Percentiles rank a stretch among this genome's conserved stretches.
Evolutionary conservation across 129 eudicot genomes (phyloP).

Genomic region (Lactuca sativa): DNA sequence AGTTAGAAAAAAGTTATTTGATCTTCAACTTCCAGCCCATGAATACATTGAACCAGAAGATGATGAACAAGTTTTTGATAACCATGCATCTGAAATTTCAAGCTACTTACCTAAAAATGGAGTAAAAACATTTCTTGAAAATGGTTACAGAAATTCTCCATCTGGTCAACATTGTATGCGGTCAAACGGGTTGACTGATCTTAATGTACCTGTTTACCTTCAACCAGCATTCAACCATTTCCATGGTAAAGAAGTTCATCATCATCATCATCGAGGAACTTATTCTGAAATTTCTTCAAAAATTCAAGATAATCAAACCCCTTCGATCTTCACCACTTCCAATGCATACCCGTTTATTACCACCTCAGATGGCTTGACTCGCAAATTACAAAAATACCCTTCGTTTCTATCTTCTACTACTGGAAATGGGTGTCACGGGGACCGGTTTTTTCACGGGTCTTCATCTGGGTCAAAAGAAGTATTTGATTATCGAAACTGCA

Average conservation of each 20-base stretch:
- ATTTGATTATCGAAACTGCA: constrained; percentile 44
- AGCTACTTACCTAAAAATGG: constrained; percentile 25
- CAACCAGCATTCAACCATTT: constrained; percentile 32
- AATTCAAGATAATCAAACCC: constrained; percentile 37
- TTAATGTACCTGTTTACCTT: constrained; percentile 58
- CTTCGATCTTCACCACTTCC: constrained; percentile 33
- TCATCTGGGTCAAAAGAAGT: constrained; percentile 47
- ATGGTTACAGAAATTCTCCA: constrained; percentile 22
- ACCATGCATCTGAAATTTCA: constrained; percentile 24
- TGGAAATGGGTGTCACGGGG: constrained; percentile 36
- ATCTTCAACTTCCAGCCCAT: constrained; percentile 73
- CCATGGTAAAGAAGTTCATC: constrained; percentile 30
- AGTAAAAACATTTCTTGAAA: constrained; percentile 26
- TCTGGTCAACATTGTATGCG: constrained; percentile 36
- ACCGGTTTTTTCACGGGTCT: constrained; percentile 55
- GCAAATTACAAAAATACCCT: constrained; percentile 44
- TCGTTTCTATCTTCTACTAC: constrained; percentile 41
- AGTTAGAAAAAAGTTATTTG: constrained; percentile 64
- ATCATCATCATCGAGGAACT: constrained; percentile 12
- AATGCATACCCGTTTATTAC: constrained; percentile 33
- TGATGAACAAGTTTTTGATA: constrained; percentile 33
- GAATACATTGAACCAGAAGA: constrained; percentile 62
- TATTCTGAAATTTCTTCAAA: constrained; percentile 35
- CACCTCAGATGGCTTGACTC: constrained; percentile 41
- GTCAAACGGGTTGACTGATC: constrained; percentile 52